Evolutionary conservation across 2,329 filamentous ascomycete genomes (phyloP).

Genomic region (Xylaria hypoxylon): DNA sequence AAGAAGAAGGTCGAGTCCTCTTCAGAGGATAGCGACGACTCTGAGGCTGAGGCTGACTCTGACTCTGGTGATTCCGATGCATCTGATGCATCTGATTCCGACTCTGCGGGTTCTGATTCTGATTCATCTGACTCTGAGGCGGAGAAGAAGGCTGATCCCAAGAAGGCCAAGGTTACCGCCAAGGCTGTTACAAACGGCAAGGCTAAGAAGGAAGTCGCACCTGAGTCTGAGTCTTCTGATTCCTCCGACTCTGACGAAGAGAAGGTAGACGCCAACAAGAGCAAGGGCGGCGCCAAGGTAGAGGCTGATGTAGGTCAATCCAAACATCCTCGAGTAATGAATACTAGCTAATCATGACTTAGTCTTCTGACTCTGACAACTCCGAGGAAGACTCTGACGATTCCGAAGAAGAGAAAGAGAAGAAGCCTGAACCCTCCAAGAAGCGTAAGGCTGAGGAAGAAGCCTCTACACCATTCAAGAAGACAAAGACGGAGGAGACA

Average conservation of each 20-base stretch:
- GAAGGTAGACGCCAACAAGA: slow-evolving; percentile 42
- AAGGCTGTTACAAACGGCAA: slow-evolving; percentile 51
- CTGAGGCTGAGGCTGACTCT: slow-evolving; percentile 50
- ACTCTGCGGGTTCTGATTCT: slow-evolving; percentile 42
- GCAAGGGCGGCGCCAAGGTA: slow-evolving; percentile 44
- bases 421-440: slow-evolving; percentile 48
- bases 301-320: slow-evolving; percentile 49
- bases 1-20: slow-evolving; percentile 54
- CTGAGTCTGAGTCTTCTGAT: slow-evolving; percentile 51
- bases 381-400: slow-evolving; percentile 41
- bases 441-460: slow-evolving; percentile 58
- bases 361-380: slow-evolving; percentile 34
- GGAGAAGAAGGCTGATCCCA: slow-evolving; percentile 50
- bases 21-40: slow-evolving; percentile 50
- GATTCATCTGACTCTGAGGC: slow-evolving; percentile 44
- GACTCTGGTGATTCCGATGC: slow-evolving; percentile 43
- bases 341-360: slow-evolving; percentile 26
- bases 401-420: slow-evolving; percentile 49
- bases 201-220: slow-evolving; percentile 47
- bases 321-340: background rate
- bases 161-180: slow-evolving; percentile 46
- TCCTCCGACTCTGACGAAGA: slow-evolving; percentile 53
- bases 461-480: slow-evolving; percentile 38
- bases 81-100: slow-evolving; percentile 42
- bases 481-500: slow-evolving; percentile 49